These are phyloP conservation scores for Bimuria novae-zelandiae DNA, from an alignment of 2,329 filamentous ascomycete genomes.

Conservation along the genomic window DNA sequence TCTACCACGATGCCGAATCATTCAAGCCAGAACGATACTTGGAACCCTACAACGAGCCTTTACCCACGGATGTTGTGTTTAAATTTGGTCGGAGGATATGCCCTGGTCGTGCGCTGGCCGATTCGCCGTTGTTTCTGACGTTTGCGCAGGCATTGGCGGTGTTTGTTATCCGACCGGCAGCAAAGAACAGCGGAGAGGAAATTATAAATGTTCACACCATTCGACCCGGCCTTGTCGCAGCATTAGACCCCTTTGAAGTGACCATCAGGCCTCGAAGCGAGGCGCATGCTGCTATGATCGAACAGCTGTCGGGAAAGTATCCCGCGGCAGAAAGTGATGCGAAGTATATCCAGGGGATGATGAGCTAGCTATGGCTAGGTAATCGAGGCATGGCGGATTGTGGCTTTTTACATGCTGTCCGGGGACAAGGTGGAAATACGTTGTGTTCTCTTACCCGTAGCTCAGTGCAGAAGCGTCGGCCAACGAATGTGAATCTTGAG, in stretches of 20 bases:
- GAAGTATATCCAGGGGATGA: constrained; percentile 5
- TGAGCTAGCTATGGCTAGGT: neutral
- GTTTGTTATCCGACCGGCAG: constrained; percentile 46
- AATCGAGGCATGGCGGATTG: no score
- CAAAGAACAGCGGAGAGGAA: constrained; percentile 45
- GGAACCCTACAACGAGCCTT: constrained; percentile 42
- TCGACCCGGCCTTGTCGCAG: constrained; percentile 43
- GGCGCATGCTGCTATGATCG: constrained; percentile 40
- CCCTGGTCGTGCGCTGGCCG: constrained; percentile 49
- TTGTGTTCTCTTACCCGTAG: no score
- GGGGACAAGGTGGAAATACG: no score
- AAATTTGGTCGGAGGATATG: constrained; percentile 52
- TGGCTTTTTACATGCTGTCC: no score
- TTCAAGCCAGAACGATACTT: constrained; percentile 52
- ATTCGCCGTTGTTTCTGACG: constrained; percentile 48
- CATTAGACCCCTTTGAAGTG: constrained; percentile 45
- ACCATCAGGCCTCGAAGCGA: constrained; percentile 43
- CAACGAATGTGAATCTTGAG: no score
- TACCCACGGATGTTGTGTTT: constrained; percentile 42
- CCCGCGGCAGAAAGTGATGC: constrained; percentile 50
- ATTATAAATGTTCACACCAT: constrained; percentile 44
- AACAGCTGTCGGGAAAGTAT: constrained; percentile 39
- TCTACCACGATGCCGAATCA: constrained; percentile 42
- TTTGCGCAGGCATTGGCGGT: constrained; percentile 53
- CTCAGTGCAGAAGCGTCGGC: no score